Base-by-base conservation (phyloP, 2,329 filamentous ascomycete species). In the Leptosphaerulina australis region DNA sequence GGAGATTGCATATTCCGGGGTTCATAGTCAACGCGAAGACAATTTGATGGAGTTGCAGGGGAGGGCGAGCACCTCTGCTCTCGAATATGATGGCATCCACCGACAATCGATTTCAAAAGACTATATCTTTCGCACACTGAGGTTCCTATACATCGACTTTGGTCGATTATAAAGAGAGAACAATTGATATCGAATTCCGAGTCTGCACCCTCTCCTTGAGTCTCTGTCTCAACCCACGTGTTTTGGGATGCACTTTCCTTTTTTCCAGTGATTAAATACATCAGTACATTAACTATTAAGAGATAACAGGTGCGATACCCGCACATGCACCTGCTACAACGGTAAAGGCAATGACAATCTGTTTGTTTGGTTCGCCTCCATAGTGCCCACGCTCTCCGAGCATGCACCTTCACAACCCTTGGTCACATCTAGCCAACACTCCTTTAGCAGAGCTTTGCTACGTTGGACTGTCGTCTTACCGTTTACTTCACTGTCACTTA, bases 361-460 rank as follows among this genome's bases (percentile, higher is more conserved):
- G 5, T 17, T 20, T 45, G 35, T 51, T 51, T 40, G 30, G 22
- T 26, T 25, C 12, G n/a, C 12, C 5, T 5, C n/a, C 15, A 11
- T 11, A 2, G 6, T n/a, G 28, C 17, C n/a, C 39, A 44, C 5
- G n/a, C 26, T 24, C 26, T 24, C 7, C 4, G 8, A 21, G 18
- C 22, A 2, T 31, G 14, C 30, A 26, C 26, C 25, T 51, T 50
- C 44, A 44, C 30, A 46, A 30, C 43, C 52, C 45, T 46, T 37
- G 51, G 15, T 45, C 51, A 51, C 45, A 47, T 62, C 55, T 57
- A 50, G 53, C 53, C 58, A 55, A 51, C 53, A 57, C 54, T 44
- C 40, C 59, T 50, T 53, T 57, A 62, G 55, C 53, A 60, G 34
- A 51, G 49, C 59, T 58, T 64, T 39, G 56, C 52, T 59, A 56